phyloP scores from a whole-genome alignment of 306 rosid genomes.

The Trifolium pratense region DNA sequence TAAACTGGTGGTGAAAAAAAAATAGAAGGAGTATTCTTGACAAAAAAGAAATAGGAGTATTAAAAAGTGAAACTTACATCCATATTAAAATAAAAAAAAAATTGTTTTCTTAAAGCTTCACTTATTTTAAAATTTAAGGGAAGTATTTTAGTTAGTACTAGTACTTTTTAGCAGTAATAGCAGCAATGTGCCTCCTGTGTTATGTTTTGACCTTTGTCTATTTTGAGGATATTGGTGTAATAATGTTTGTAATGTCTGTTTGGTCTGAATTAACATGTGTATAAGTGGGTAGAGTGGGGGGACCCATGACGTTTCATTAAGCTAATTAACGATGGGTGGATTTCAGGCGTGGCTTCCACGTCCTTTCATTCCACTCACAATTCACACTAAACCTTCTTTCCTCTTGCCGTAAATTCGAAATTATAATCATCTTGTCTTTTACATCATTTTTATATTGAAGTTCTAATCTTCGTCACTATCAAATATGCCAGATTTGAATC shows the following conservation, averaged over 20 bases:
- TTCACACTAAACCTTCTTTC: constrained; percentile 26
- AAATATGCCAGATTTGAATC: constrained; percentile 18
- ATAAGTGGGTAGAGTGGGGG: constrained; percentile 36
- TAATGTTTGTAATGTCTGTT: constrained; percentile 15
- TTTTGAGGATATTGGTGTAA: background rate
- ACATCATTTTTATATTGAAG: constrained; percentile 11
- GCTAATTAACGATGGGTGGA: constrained; percentile 31
- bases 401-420: background rate
- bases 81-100: too few relatives aligned
- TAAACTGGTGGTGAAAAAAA: too few relatives aligned
- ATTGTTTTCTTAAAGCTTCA: too few relatives aligned
- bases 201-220: constrained; percentile 33
- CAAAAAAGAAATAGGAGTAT: too few relatives aligned
- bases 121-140: too few relatives aligned
- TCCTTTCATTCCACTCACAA: constrained; percentile 42
- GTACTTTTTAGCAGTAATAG: background rate
- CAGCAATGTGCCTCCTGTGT: background rate
- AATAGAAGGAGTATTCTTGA: too few relatives aligned
- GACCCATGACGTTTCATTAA: constrained; percentile 12
- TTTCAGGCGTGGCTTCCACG: constrained; percentile 49
- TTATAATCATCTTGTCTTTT: background rate
- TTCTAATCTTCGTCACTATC: constrained; percentile 21
- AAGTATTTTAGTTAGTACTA: too few relatives aligned
- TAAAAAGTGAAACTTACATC: too few relatives aligned
- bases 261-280: constrained; percentile 13